These are phyloP conservation scores for Tulasnella sp. DNA, from an alignment of 768 basidiomycete genomes.

Conservation along the genomic window DNA sequence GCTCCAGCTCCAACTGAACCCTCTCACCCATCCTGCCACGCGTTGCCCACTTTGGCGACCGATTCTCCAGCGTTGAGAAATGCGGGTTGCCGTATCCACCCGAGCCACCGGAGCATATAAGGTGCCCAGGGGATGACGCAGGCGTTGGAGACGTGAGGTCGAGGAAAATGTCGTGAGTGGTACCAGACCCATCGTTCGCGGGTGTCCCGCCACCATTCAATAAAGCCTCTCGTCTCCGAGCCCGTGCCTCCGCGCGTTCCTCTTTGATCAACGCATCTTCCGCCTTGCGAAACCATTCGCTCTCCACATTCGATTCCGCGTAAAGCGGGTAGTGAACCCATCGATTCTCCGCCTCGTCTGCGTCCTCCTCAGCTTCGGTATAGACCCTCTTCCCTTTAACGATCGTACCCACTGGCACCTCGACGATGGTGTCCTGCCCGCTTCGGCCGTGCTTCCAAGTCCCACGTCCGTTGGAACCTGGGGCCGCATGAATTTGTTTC, in stretches of 20 bases:
- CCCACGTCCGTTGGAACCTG: constrained; percentile 67
- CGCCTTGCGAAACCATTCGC: constrained; percentile 61
- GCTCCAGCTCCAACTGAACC: constrained; percentile 74
- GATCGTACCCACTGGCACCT: constrained; percentile 84
- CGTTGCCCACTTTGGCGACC: constrained; percentile 80
- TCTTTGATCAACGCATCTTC: constrained; percentile 48
- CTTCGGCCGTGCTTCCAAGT: constrained; percentile 77
- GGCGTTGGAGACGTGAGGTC: constrained; percentile 18
- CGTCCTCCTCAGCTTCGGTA: constrained; percentile 57
- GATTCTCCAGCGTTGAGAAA: constrained; percentile 54
- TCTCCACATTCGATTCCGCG: constrained; percentile 47
- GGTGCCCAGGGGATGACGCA: constrained; percentile 34
- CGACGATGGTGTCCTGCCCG: constrained; percentile 59
- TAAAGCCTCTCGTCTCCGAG: constrained; percentile 48
- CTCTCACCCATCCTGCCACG: constrained; percentile 65
- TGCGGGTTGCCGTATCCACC: constrained; percentile 87
- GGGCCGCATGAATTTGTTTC: constrained; percentile 51
- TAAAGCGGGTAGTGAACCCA: constrained; percentile 75
- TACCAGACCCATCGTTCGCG: constrained; percentile 27
- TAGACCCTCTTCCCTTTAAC: constrained; percentile 61
- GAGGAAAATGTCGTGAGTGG: constrained; percentile 10
- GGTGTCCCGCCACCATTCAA: constrained; percentile 27
- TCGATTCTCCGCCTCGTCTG: constrained; percentile 41
- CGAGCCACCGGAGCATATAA: constrained; percentile 63
- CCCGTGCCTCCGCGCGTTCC: constrained; percentile 45